Conservation (phyloP, 2,329 filamentous ascomycete species). For the Penicillium sp. region DNA sequence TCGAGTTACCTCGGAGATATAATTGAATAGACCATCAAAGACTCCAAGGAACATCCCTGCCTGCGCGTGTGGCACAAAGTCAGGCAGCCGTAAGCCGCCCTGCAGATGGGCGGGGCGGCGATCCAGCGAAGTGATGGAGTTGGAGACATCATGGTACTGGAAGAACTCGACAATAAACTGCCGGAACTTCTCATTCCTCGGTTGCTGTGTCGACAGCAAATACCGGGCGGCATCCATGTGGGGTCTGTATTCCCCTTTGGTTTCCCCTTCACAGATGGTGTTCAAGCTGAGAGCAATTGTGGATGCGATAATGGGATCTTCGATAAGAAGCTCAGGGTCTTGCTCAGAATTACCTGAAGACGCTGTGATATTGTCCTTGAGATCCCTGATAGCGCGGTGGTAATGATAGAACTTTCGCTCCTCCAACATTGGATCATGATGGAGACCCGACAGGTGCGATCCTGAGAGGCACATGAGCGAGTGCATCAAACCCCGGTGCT, state of each 20-base stretch:
- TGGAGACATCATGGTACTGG: conserved; percentile 64
- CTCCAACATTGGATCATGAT: conserved; percentile 44
- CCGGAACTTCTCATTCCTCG: conserved; percentile 58
- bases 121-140: conserved; percentile 49
- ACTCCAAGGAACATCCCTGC: conserved; percentile 64
- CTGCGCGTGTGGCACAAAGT: conserved; percentile 48
- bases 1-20: conserved; percentile 68
- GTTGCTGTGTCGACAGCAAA: conserved; percentile 55
- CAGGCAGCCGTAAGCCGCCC: conserved; percentile 46
- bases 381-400: conserved; percentile 34
- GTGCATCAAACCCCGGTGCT: conserved; percentile 78
- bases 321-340: conserved; percentile 33
- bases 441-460: conserved; percentile 55
- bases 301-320: conserved; percentile 54
- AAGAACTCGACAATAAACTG: conserved; percentile 69
- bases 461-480: conserved; percentile 76
- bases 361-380: conserved; percentile 35
- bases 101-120: conserved; percentile 46
- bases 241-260: conserved; percentile 62
- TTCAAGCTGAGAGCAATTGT: conserved; percentile 54
- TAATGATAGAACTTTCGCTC: conserved; percentile 50
- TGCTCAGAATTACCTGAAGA: conserved; percentile 18
- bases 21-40: conserved; percentile 69
- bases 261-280: conserved; percentile 53
- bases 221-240: conserved; percentile 69